These are phyloP conservation scores for Aciculosporium take DNA, from an alignment of 2,329 filamentous ascomycete genomes.

Conservation along the genomic window DNA sequence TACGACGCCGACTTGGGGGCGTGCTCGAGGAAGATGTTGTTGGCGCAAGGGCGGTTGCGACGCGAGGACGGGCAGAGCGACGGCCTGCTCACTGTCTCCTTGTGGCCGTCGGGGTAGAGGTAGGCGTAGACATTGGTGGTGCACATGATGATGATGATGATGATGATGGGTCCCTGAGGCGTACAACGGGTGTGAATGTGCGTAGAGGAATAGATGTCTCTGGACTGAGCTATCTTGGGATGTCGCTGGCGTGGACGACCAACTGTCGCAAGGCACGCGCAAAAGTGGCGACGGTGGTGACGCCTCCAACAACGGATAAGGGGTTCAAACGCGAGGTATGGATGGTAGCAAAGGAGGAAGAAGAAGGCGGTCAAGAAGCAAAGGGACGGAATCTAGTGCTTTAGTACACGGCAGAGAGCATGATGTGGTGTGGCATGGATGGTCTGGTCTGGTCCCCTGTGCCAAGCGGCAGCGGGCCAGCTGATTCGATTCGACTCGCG, in stretches of 20 bases:
- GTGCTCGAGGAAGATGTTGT: constrained; percentile 27
- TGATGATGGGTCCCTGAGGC: background rate
- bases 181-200: background rate
- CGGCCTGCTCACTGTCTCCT: constrained; percentile 19
- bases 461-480: too few species aligned
- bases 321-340: too few species aligned
- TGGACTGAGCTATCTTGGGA: background rate
- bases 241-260: background rate
- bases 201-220: too few species aligned
- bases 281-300: background rate
- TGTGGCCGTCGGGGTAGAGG: constrained; percentile 30
- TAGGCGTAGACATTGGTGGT: constrained; percentile 32
- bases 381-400: too few species aligned
- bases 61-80: constrained; percentile 26
- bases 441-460: too few species aligned
- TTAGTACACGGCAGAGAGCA: too few species aligned
- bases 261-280: background rate
- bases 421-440: too few species aligned
- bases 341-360: too few species aligned
- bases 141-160: constrained; percentile 30
- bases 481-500: too few species aligned
- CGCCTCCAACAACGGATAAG: too few species aligned
- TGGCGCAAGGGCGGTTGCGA: constrained; percentile 26
- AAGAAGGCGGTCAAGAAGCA: too few species aligned
- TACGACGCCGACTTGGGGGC: constrained; percentile 21